These are phyloP conservation scores for Aspergillus alliaceus DNA, from an alignment of 2,329 filamentous ascomycete species.

Conservation along the genomic window DNA sequence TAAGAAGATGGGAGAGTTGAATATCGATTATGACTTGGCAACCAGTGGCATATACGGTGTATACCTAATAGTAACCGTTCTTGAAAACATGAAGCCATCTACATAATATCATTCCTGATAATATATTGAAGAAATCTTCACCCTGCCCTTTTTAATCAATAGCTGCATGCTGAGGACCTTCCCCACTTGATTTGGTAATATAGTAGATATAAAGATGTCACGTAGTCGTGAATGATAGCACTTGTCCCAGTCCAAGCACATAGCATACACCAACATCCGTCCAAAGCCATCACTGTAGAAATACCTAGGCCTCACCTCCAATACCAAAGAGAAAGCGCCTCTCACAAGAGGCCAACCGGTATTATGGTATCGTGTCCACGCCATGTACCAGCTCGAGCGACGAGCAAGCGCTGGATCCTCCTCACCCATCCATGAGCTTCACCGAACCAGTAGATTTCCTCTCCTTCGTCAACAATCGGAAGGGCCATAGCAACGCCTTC, in stretches of 20 bases:
- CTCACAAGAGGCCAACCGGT: constrained; percentile 21
- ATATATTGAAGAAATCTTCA: no score
- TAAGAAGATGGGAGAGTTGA: not conserved
- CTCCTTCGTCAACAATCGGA: constrained; percentile 5
- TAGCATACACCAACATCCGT: not conserved
- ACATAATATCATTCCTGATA: no score
- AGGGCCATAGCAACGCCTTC: constrained; percentile 19
- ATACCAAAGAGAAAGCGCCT: not conserved
- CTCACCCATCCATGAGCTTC: constrained; percentile 24
- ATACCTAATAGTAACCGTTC: no score
- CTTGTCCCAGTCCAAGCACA: no score
- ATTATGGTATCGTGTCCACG: constrained; percentile 28
- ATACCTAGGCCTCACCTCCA: not conserved
- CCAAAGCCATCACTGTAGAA: not conserved
- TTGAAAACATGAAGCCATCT: no score
- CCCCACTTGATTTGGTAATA: no score
- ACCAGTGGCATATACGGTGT: no score
- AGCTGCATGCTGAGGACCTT: no score
- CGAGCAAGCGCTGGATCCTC: constrained; percentile 25
- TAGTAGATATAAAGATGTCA: no score
- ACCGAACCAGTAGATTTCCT: constrained; percentile 22
- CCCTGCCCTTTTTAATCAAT: no score
- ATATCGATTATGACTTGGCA: no score
- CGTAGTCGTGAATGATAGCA: no score
- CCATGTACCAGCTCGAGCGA: constrained; percentile 26